Percentiles rank a stretch among this genome's conserved stretches.
These are phyloP conservation scores for Arthrobotrys iridis DNA, from an alignment of 2,329 filamentous ascomycete genomes.

Conservation along the genomic window DNA sequence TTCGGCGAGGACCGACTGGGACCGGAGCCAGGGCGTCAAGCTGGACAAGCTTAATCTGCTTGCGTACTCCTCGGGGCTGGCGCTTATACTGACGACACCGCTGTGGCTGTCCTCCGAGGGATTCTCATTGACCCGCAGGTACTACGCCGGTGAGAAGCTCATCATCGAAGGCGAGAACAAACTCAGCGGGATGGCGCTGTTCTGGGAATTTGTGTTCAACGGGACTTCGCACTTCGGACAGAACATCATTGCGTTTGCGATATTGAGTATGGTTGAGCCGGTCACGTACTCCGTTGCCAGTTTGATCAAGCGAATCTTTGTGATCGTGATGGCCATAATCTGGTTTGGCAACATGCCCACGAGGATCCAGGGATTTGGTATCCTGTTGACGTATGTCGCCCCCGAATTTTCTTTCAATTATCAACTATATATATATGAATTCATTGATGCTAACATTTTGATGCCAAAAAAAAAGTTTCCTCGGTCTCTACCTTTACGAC, in stretches of 20 bases:
- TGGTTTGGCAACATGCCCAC: slow-evolving; percentile 96
- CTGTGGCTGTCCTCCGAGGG: slow-evolving; percentile 96
- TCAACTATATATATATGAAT: neutral
- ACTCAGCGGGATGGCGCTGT: slow-evolving; percentile 64
- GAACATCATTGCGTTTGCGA: slow-evolving; percentile 91
- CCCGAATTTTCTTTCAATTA: neutral
- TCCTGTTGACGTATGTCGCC: slow-evolving; percentile 72
- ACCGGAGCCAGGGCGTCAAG: slow-evolving; percentile 73
- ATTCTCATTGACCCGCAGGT: slow-evolving; percentile 77
- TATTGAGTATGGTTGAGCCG: slow-evolving; percentile 91
- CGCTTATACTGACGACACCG: slow-evolving; percentile 85
- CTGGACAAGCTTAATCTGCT: slow-evolving; percentile 96
- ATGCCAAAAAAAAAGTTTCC: slow-evolving; percentile 65
- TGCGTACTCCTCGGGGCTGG: slow-evolving; percentile 94
- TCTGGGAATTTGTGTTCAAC: slow-evolving; percentile 94
- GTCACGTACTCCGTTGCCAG: slow-evolving; percentile 97
- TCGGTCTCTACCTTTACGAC: slow-evolving; percentile 95
- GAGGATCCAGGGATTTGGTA: slow-evolving; percentile 81
- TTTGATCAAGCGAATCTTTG: slow-evolving; percentile 95
- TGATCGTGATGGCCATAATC: slow-evolving; percentile 91
- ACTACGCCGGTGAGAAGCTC: slow-evolving; percentile 82
- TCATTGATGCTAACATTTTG: neutral
- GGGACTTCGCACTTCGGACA: slow-evolving; percentile 96
- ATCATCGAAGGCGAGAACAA: slow-evolving; percentile 77
- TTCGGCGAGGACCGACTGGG: slow-evolving; percentile 82